Base-by-base conservation (phyloP, 768 basidiomycete genomes). In the Agrocybe chaxingu region DNA sequence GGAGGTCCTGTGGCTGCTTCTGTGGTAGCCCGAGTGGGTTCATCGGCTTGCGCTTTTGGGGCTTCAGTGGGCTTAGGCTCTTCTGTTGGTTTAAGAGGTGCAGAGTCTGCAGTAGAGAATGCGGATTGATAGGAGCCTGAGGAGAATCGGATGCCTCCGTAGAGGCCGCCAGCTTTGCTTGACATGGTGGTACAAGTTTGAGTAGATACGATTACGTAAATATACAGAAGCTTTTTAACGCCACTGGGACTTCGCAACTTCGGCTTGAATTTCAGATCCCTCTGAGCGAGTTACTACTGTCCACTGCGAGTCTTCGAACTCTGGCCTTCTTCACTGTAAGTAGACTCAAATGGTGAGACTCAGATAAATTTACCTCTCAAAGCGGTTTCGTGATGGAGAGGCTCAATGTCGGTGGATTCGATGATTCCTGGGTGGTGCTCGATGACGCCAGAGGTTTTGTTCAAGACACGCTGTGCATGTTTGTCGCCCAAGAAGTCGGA, bases 91-190 rank as follows among this genome's bases (percentile, higher is more conserved):
- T 24, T 24, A 24, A 24, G 24, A 24, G 24, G 24, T 24, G 24
- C 24, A 24, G 24, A 5, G 24, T 24, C 24, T 24, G 24, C 3
- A 36, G 62, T 48, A 42, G 62, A 12, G 42, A 70, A 57, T 43
- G 67, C 54, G 42, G 76, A 58, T 53, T 69, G 56, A 57, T 84
- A 79, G 24, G 81, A 75, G 37, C 78, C 75, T 48, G 85, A 82
- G 19, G 88, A 88, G 70, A 92, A 92, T 49, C 89, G 87, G 57
- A 92, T 88, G 62, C 90, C 90, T 41, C 90, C 89, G 59, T 92
- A 92, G 48, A 92, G 78, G 44, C 90, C 89, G 45, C 90, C 90
- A 48, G 87, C 87, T 76, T 82, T 79, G 71, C 83, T 80, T 43
- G 85, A 85, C 82, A 88, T 47, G n/a, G 51, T 53, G 58, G 51